phyloP scores from a whole-genome alignment of 208 protist species.

The Trypanosomatidae sp. region DNA sequence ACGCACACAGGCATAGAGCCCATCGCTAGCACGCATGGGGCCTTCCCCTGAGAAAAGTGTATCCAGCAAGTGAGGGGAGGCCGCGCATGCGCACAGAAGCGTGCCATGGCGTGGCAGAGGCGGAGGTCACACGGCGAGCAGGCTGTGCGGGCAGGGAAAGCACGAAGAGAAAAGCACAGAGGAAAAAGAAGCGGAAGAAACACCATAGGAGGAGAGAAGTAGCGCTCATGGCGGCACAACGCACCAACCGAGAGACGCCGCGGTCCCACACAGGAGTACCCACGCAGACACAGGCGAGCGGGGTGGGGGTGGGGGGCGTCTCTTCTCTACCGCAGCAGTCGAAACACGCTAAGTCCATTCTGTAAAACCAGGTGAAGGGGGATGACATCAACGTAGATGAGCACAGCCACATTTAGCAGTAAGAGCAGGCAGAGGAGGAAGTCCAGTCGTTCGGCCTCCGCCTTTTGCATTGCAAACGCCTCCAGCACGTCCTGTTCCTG shows the following conservation, averaged over 20 bases:
- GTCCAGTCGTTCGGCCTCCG: conserved; percentile 42
- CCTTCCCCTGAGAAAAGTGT: background rate
- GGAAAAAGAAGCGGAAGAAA: background rate
- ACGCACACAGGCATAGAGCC: background rate
- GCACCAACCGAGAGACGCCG: background rate
- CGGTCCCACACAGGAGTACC: background rate
- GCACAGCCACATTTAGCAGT: conserved; percentile 35
- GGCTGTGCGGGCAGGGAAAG: background rate
- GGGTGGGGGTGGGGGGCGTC: no score
- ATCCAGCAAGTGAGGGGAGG: no score
- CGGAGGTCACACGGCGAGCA: background rate
- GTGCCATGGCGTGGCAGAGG: background rate
- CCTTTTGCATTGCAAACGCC: conserved; percentile 38
- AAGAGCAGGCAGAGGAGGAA: conserved; percentile 36
- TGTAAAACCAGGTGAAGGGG: conserved; percentile 38
- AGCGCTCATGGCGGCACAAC: background rate
- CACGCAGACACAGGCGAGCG: background rate
- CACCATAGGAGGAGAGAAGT: background rate
- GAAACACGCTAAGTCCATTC: conserved; percentile 34
- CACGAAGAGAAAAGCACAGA: background rate
- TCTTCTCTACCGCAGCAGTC: conserved; percentile 31
- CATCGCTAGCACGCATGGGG: background rate
- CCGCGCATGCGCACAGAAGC: background rate
- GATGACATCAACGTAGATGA: conserved; percentile 42
- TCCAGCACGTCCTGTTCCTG: conserved; percentile 34